Base-by-base conservation (phyloP, 768 basidiomycete genomes). In the Podaxis sp. region DNA sequence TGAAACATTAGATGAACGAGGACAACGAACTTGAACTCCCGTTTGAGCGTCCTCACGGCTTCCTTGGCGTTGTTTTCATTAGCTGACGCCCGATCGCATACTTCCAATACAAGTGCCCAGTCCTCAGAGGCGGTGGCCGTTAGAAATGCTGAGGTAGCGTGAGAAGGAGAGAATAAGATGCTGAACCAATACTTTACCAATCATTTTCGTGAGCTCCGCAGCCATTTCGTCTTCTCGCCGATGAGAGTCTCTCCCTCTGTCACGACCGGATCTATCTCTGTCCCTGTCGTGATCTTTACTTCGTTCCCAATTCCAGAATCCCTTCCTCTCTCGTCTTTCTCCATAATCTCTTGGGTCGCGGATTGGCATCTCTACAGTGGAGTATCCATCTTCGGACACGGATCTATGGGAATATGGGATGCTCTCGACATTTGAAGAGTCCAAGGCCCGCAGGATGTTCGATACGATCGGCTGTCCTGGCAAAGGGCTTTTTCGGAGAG, bases 41-140 rank as follows among this genome's bases (percentile, higher is more conserved):
- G 83, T 54, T 94, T 77, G 49, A 96, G 78, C 1, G 94, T 91
- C 57, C 87, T 86, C 5, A 89, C 86, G 0, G 94, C 93, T 69
- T 95, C 94, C 71, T 90, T 94, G 9, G 92, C 91, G 57, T 87
- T 86, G 8, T 74, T 70, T 60, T 94, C 91, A 67, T 70, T 89
- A 2, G 83, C 73, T 0, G 90, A 91, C 3, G 91, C 90, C 37
- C 91, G 80, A 58, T 96, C 94, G 68, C 91, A 94, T 15, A 95
- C 90, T 58, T 94, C 92, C 55, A 94, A 79, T 0, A 95, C 89
- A 33, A 93, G 81, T 0, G 82, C 73, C 88, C 91, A 93, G 69
- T 94, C 90, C 70, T 94, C 91, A 2, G 91, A 88, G 0, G 88
- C 81, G 0, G 89, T 91, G 0, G 89, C 90, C 1, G 90, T 89